Conservation (phyloP, 495 filamentous ascomycete genomes). For the Penicilliopsis zonata region DNA sequence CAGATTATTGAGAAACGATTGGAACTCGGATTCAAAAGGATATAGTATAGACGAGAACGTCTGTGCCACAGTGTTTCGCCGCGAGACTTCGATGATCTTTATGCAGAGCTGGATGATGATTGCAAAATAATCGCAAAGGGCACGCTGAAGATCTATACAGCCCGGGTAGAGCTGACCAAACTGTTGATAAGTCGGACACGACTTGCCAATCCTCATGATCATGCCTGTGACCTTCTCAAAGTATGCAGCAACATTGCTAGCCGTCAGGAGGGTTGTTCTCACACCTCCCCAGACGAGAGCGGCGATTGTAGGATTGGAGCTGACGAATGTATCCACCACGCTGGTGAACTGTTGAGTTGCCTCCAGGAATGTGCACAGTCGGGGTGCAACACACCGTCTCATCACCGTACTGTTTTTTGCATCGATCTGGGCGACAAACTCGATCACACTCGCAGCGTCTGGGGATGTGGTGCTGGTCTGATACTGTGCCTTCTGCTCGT, state of each 20-base stretch:
- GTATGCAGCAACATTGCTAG: conserved; percentile 18
- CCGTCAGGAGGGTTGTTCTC: conserved; percentile 13
- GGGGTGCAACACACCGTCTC: conserved; percentile 14
- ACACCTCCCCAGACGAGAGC: conserved; percentile 28
- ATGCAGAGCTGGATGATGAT: conserved; percentile 19
- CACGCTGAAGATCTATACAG: conserved; percentile 14
- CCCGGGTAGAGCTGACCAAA: conserved; percentile 20
- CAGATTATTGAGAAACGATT: conserved; percentile 2
- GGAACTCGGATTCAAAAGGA: conserved; percentile 8
- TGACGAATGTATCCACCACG: conserved; percentile 20
- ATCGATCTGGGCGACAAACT: conserved; percentile 19
- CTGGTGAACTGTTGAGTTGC: conserved; percentile 17
- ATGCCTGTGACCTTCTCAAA: conserved; percentile 21
- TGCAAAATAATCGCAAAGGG: conserved; percentile 22
- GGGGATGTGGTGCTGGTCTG: conserved; percentile 8
- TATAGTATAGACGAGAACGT: neutral
- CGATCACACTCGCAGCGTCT: conserved; percentile 14
- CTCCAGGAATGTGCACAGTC: conserved; percentile 15
- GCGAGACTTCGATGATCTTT: conserved; percentile 14
- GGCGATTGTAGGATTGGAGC: conserved; percentile 18
- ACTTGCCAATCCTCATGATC: conserved; percentile 14
- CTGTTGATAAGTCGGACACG: conserved; percentile 17
- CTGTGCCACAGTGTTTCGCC: neutral
- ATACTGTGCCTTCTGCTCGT: conserved; percentile 10
- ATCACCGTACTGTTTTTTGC: conserved; percentile 8